Evolutionary conservation across 305 asterid genomes (phyloP), one percentile per base, ranked within the genome.

Genomic region (Fraxinus albicans): DNA sequence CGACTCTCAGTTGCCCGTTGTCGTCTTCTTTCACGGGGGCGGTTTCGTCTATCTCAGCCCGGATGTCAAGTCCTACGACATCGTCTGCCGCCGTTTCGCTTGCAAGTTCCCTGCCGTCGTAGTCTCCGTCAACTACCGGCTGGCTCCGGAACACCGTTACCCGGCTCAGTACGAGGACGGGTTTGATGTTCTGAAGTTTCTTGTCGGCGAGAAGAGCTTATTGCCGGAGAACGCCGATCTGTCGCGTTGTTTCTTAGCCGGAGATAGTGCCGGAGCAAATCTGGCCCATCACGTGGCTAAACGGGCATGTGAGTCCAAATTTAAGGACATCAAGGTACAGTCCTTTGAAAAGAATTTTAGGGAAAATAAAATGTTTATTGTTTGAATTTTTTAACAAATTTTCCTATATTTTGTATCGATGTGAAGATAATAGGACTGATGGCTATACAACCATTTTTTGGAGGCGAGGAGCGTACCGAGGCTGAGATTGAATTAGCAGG

Each of bases 241-340:
- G 50, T 84, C 94, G 36, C 87, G 91, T 0, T 95, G 98, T 40
- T 92, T 94, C 50, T 85, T 94, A 1, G 98, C 93, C 33, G 98
- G 99, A 31, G 98, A 95, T 35, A 94, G 97, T n/a, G 98, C 97
- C 79, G 98, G 98, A 5, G 99, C 86, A 17, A 94, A 94, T 42
- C 67, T 95, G 63, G 93, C 97, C 3, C 98, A 95, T 86, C 97
- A 93, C 86, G 93, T 93, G 55, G 89, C 94, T 6, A 50, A 58
- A 34, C 90, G 88, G n/a, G 90, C 83, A 25, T 85, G 89, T 77
- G 72, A 74, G 21, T 79, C 90, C 6, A 73, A 81, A 7, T 90
- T 93, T 36, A 72, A 67, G 5, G 82, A 34, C 31, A 83, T 91
- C 65, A 90, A 90, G 93, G 93, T 47, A 67, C 83, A 84, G 15